These are phyloP conservation scores for Auricularia heimuer DNA, from an alignment of 768 basidiomycete species.

Conservation along the genomic window DNA sequence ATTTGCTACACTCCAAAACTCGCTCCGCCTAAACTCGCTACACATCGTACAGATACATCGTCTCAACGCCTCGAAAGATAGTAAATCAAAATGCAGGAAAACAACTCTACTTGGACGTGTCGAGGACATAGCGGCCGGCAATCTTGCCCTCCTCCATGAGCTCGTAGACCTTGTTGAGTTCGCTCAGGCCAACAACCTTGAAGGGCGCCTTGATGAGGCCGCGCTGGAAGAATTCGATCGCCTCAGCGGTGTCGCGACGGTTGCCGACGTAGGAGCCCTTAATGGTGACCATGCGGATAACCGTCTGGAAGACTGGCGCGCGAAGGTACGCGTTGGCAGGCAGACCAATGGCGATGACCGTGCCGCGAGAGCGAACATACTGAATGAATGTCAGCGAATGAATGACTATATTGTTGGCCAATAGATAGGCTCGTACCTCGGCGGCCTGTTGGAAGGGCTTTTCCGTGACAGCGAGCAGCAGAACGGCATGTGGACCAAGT, in stretches of 20 bases:
- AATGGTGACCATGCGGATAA: conserved; percentile 51
- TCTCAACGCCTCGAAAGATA: no score
- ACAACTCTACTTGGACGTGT: conserved; percentile 2
- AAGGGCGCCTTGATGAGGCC: conserved; percentile 62
- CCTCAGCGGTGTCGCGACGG: conserved; percentile 76
- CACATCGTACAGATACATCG: no score
- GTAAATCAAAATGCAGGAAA: no score
- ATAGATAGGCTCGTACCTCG: conserved; percentile 20
- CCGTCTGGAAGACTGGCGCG: conserved; percentile 64
- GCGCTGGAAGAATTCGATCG: conserved; percentile 60
- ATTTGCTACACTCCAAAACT: no score
- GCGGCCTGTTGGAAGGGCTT: conserved; percentile 7
- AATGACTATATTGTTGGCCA: conserved; percentile 15
- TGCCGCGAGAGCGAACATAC: conserved; percentile 65
- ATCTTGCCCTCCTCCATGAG: conserved; percentile 31
- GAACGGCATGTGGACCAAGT: conserved; percentile 58
- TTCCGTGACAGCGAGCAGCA: conserved; percentile 50
- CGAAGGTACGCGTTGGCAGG: conserved; percentile 49
- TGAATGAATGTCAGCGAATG: conserved; percentile 33
- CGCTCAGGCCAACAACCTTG: conserved; percentile 33
- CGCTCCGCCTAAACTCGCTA: no score
- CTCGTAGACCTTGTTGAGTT: conserved; percentile 37
- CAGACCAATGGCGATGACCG: conserved; percentile 70
- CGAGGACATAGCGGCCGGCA: conserved; percentile 29
- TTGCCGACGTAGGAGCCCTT: conserved; percentile 44